These are phyloP conservation scores for Xylariaceae sp. DNA, from an alignment of 2,329 filamentous ascomycete genomes.

Conservation along the genomic window DNA sequence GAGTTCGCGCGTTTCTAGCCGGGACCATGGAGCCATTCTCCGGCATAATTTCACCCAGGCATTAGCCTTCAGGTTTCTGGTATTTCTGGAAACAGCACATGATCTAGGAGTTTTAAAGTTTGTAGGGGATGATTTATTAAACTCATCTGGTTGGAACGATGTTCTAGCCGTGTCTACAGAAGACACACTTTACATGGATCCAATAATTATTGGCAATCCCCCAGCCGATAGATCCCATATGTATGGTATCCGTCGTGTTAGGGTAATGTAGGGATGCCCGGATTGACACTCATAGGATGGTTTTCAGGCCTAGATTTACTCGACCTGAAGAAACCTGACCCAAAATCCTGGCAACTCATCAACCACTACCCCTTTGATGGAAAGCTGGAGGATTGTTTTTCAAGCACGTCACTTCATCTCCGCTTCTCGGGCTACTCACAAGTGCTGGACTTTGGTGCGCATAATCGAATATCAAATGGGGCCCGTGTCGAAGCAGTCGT, in stretches of 20 bases:
- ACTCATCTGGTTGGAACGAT: neutral
- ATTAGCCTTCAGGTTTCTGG: neutral
- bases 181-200: constrained; percentile 11
- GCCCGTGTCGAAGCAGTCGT: constrained; percentile 2
- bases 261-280: constrained; percentile 10
- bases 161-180: neutral
- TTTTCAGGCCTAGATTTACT: neutral
- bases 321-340: neutral
- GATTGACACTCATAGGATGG: constrained; percentile 6
- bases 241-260: constrained; percentile 1
- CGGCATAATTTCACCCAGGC: neutral
- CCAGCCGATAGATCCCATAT: no score
- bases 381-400: constrained; percentile 4
- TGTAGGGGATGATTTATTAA: no score
- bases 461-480: constrained; percentile 4
- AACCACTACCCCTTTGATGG: constrained; percentile 15
- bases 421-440: constrained; percentile 3
- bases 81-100: neutral
- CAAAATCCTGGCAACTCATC: constrained; percentile 5
- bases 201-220: neutral
- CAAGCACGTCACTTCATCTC: constrained; percentile 7
- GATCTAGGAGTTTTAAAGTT: neutral
- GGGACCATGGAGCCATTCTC: neutral
- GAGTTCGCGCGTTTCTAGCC: neutral
- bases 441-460: neutral